These are phyloP conservation scores for Chlorella ohadii DNA, from an alignment of 139 green algal species.

Conservation along the genomic window DNA sequence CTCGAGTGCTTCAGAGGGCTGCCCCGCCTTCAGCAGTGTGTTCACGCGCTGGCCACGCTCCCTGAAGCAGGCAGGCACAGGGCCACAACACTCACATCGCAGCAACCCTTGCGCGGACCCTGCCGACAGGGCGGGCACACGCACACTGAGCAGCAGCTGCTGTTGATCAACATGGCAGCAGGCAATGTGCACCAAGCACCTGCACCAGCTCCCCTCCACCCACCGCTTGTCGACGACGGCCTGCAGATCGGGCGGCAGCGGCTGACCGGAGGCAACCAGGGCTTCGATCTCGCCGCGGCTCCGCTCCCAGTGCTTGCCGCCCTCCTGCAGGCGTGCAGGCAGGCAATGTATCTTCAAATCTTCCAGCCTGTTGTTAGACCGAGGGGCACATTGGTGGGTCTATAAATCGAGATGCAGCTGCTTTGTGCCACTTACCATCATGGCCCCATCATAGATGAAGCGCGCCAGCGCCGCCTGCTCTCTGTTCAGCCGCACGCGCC, in stretches of 20 bases:
- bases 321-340: conserved; percentile 26
- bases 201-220: neutral
- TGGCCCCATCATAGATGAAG: conserved; percentile 31
- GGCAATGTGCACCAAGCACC: neutral
- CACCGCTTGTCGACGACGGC: conserved; percentile 39
- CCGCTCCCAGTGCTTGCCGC: conserved; percentile 39
- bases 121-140: too few relatives aligned
- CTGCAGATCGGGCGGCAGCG: conserved; percentile 26
- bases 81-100: too few relatives aligned
- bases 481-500: neutral
- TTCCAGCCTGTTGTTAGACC: too few relatives aligned
- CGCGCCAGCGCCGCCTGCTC: conserved; percentile 20
- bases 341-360: too few relatives aligned
- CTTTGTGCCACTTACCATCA: conserved; percentile 28
- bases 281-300: conserved; percentile 44
- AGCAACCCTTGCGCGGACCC: too few relatives aligned
- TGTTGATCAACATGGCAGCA: too few relatives aligned
- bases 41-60: conserved; percentile 11
- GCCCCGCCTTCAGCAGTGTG: conserved; percentile 10
- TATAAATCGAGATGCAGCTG: conserved; percentile 41
- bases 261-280: conserved; percentile 28
- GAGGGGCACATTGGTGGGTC: too few relatives aligned
- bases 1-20: conserved; percentile 27
- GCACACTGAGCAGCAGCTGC: too few relatives aligned
- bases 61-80: neutral